These are phyloP conservation scores for Sporothrix phasma DNA, from an alignment of 2,329 filamentous ascomycete genomes.

Conservation along the genomic window DNA sequence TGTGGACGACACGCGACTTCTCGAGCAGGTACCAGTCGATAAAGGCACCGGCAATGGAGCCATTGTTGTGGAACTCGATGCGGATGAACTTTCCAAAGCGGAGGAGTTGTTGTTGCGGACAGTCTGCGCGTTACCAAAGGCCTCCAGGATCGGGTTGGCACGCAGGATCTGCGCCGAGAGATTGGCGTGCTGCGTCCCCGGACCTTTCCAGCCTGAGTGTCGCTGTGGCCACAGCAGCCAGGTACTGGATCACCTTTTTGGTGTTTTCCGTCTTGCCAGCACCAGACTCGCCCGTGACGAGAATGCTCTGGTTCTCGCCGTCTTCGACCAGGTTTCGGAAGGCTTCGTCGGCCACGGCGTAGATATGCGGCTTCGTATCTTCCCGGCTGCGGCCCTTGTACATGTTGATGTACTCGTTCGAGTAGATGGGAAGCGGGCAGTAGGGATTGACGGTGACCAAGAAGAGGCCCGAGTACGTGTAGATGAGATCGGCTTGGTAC, in stretches of 20 bases:
- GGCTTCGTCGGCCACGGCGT: conserved; percentile 92
- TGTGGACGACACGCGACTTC: conserved; percentile 90
- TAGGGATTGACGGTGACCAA: conserved; percentile 97
- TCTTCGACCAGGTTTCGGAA: conserved; percentile 94
- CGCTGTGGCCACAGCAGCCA: conserved; percentile 88
- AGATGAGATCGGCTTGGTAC: conserved; percentile 93
- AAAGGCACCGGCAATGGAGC: conserved; percentile 88
- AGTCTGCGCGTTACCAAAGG: conserved; percentile 96
- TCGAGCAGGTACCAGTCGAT: conserved; percentile 98
- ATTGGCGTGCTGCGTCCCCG: conserved; percentile 58
- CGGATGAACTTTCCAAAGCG: conserved; percentile 98
- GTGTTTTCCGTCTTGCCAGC: conserved; percentile 98
- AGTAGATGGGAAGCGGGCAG: conserved; percentile 88
- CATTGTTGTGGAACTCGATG: conserved; percentile 82
- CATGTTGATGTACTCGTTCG: conserved; percentile 95
- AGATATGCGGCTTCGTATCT: conserved; percentile 95
- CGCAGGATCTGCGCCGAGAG: conserved; percentile 93
- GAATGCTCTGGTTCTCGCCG: conserved; percentile 90
- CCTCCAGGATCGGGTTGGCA: conserved; percentile 93
- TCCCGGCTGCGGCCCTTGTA: conserved; percentile 87
- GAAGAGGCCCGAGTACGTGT: conserved; percentile 95
- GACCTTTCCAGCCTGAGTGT: conserved; percentile 52
- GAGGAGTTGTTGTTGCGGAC: conserved; percentile 98
- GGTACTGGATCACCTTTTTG: conserved; percentile 98
- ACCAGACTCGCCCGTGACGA: conserved; percentile 95